Evolutionary conservation across 257 asterid genomes (phyloP), one percentile per base, ranked within the genome.

Genomic region (Nyctanthes arbortristis): DNA sequence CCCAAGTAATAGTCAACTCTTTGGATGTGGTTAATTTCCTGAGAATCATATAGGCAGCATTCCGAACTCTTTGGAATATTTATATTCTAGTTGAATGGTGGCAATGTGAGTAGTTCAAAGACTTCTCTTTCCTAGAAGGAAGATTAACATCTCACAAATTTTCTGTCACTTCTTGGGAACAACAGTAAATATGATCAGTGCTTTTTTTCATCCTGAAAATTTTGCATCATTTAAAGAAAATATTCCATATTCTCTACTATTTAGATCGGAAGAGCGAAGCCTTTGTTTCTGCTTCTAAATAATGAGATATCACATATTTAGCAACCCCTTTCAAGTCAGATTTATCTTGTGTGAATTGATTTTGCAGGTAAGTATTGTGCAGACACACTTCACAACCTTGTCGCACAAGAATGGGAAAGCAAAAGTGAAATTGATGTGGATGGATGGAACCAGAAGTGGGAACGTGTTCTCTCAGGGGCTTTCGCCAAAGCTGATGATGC

Each of bases 331-430:
- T 13, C n/a, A n/a, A n/a, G n/a, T n/a, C n/a, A n/a, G n/a, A n/a
- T n/a, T 13, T 8, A 40, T 40, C n/a, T 40, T 40, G 14, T 40
- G 18, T 14, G 7, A 13, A 37, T n/a, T 11, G 45, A 16, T 37
- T 14, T 37, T 32, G 45, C 45, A 11, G 45, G 45, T 37, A 12
- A 37, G 45, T 12, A 37, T 37, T 37, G n/a, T 12, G n/a, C 45
- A 37, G 45, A 14, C 45, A 37, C 16, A 1, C 45, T 37, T 37
- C 69, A 49, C 24, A 27, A 56, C 11, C 37, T 63, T n/a, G 20
- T 63, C 27, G 70, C 32, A 36, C 66, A 72, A 22, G 66, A 72
- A 54, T 72, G 43, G 58, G 71, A 72, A n/a, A 28, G 16, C 37
- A 37, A 54, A 64, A 63, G 55, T 28, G 10, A 54, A n/a, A n/a